Evolutionary conservation across 768 basidiomycete species (phyloP).

Genomic region (Gloeophyllum trabeum): DNA sequence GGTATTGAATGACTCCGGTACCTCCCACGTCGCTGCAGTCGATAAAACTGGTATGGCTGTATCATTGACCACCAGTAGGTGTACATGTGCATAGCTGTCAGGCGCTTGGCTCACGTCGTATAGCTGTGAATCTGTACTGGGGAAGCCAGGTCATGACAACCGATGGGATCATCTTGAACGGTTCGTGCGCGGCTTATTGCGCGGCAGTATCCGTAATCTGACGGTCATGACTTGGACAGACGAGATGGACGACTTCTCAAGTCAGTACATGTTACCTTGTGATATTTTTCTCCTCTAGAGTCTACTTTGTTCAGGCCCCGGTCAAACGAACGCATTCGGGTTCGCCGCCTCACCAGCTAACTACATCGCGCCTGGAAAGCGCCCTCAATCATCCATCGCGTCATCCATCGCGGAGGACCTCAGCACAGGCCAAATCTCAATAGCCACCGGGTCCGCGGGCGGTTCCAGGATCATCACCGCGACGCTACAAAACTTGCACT

Average conservation of each 20-base stretch:
- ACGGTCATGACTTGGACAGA: slow-evolving; percentile 11
- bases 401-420: slow-evolving; percentile 25
- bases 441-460: slow-evolving; percentile 26
- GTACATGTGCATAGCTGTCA: not conserved
- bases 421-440: slow-evolving; percentile 19
- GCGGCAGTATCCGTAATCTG: too few relatives aligned
- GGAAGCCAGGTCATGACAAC: slow-evolving; percentile 16
- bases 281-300: not conserved
- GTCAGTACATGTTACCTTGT: not conserved
- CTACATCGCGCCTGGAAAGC: slow-evolving; percentile 22
- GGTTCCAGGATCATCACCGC: slow-evolving; percentile 25
- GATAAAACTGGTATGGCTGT: slow-evolving; percentile 19
- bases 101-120: not conserved
- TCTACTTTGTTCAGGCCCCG: slow-evolving; percentile 8
- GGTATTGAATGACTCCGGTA: slow-evolving; percentile 20
- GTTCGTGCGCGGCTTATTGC: too few relatives aligned
- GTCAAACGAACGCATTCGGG: slow-evolving; percentile 20
- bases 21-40: slow-evolving; percentile 23
- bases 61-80: slow-evolving; percentile 17
- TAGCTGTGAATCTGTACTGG: slow-evolving; percentile 15
- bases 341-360: slow-evolving; percentile 25
- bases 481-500: slow-evolving; percentile 23
- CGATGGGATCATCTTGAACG: slow-evolving; percentile 12
- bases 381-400: slow-evolving; percentile 20
- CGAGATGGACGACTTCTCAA: slow-evolving; percentile 20